These are phyloP conservation scores for Ustilago shanxiensis DNA, from an alignment of 1,284 basidiomycete genomes.

Conservation along the genomic window DNA sequence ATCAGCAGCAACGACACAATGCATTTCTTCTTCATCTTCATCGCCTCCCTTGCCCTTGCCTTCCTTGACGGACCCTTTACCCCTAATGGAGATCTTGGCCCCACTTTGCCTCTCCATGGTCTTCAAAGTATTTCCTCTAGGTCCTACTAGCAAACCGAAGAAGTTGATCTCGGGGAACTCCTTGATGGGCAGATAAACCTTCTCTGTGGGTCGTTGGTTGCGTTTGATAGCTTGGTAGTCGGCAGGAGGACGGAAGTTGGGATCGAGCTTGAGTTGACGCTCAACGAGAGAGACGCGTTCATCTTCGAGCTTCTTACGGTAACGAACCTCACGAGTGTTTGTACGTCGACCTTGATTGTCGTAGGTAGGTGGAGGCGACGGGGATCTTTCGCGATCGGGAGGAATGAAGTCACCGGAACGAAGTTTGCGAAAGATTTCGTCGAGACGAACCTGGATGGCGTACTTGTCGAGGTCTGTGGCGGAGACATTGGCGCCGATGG, in stretches of 20 bases:
- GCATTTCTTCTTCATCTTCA: constrained; percentile 98
- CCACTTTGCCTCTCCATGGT: constrained; percentile 99
- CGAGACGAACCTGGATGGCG: constrained; percentile 76
- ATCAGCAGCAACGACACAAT: constrained; percentile 95
- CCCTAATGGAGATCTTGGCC: constrained; percentile 97
- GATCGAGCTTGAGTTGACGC: constrained; percentile 95
- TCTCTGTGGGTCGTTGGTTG: constrained; percentile 82
- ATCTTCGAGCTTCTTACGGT: constrained; percentile 96
- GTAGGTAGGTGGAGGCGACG: constrained; percentile 96
- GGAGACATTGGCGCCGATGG: constrained; percentile 62
- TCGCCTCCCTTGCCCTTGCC: constrained; percentile 91
- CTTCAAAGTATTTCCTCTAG: constrained; percentile 98
- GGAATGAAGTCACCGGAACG: constrained; percentile 94
- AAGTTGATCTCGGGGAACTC: constrained; percentile 99
- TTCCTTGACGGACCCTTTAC: constrained; percentile 98
- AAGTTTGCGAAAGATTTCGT: constrained; percentile 96
- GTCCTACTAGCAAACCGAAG: constrained; percentile 96
- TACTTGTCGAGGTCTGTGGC: constrained; percentile 67
- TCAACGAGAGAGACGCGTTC: constrained; percentile 94
- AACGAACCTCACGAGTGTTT: constrained; percentile 97
- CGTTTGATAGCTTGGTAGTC: constrained; percentile 88
- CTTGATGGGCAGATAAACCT: constrained; percentile 99
- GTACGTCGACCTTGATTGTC: constrained; percentile 96
- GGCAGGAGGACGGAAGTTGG: constrained; percentile 93
- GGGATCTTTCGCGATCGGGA: constrained; percentile 91